Evolutionary conservation across 768 basidiomycete genomes (phyloP).

Genomic region (Boletus vermiculosoides): DNA sequence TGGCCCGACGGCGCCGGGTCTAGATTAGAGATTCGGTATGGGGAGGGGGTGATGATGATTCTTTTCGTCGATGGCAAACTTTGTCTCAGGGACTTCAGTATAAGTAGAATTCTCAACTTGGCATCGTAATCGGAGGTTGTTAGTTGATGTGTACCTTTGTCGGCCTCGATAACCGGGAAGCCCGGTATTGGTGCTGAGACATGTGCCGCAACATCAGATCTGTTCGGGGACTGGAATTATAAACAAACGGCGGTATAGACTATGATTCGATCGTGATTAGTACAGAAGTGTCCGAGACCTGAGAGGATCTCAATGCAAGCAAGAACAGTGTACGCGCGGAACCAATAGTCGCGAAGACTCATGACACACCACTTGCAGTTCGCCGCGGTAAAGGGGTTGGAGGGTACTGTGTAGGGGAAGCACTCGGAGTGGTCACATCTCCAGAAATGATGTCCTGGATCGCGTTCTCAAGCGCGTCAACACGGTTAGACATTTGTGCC

Average conservation of each 20-base stretch:
- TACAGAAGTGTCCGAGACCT: conserved; percentile 11
- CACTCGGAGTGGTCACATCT: conserved; percentile 49
- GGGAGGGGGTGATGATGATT: neutral
- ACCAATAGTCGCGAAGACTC: conserved; percentile 12
- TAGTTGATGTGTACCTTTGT: neutral
- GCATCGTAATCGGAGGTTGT: conserved; percentile 12
- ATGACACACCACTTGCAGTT: conserved; percentile 38
- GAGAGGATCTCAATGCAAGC: conserved; percentile 14
- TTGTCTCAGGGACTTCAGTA: conserved; percentile 10
- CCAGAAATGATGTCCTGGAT: conserved; percentile 92
- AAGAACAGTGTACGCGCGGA: conserved; percentile 10
- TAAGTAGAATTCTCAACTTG: conserved; percentile 1
- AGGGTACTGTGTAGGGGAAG: conserved; percentile 53
- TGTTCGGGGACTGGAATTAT: conserved; percentile 11
- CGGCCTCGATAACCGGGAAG: neutral
- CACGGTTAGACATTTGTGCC: conserved; percentile 89
- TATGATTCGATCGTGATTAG: conserved; percentile 17
- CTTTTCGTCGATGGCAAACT: conserved; percentile 11
- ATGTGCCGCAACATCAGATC: neutral
- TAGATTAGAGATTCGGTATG: conserved; percentile 23
- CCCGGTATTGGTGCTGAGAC: neutral
- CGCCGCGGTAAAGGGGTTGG: conserved; percentile 40
- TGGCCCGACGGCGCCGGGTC: conserved; percentile 25
- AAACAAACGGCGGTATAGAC: conserved; percentile 7
- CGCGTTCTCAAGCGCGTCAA: conserved; percentile 84